phyloP scores from a whole-genome alignment of 352 stramenopile species.

The Phytophthora meadii region DNA sequence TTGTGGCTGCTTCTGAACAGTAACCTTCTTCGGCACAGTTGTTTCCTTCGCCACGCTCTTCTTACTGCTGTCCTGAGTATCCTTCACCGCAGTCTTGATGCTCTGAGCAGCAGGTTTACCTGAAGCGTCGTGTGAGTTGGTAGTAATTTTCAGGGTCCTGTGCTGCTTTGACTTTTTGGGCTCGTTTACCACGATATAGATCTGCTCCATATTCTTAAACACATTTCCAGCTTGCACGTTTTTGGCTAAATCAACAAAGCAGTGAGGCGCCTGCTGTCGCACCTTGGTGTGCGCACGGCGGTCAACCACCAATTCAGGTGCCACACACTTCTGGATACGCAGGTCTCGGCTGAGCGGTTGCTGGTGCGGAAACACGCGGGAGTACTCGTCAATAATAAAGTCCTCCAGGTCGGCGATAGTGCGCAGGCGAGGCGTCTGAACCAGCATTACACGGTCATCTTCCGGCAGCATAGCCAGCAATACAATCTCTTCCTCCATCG shows the following conservation, averaged over 20 bases:
- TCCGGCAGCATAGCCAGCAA: conserved; percentile 74
- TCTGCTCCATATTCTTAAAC: conserved; percentile 82
- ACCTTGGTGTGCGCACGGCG: conserved; percentile 42
- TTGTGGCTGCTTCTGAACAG: conserved; percentile 14
- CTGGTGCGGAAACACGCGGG: conserved; percentile 65
- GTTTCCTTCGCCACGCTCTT: conserved; percentile 24
- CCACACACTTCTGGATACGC: conserved; percentile 80
- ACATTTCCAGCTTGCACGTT: conserved; percentile 80
- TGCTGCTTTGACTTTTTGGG: conserved; percentile 22
- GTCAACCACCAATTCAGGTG: conserved; percentile 58
- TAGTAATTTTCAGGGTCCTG: conserved; percentile 5
- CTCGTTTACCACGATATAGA: conserved; percentile 66
- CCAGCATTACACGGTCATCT: conserved; percentile 67
- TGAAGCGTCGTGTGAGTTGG: conserved; percentile 6
- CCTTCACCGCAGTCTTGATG: conserved; percentile 15
- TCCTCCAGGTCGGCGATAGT: conserved; percentile 68
- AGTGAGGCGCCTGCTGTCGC: conserved; percentile 46
- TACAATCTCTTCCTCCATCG: conserved; percentile 65
- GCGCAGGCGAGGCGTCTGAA: conserved; percentile 59
- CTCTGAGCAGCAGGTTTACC: conserved; percentile 8
- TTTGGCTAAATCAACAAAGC: conserved; percentile 81
- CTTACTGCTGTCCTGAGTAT: conserved; percentile 17
- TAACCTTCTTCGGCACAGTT: conserved; percentile 14
- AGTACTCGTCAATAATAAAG: conserved; percentile 68
- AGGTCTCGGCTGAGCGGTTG: conserved; percentile 52